Base-by-base conservation (phyloP, 78 protist species). In the Tieghemostelium lacteum region DNA sequence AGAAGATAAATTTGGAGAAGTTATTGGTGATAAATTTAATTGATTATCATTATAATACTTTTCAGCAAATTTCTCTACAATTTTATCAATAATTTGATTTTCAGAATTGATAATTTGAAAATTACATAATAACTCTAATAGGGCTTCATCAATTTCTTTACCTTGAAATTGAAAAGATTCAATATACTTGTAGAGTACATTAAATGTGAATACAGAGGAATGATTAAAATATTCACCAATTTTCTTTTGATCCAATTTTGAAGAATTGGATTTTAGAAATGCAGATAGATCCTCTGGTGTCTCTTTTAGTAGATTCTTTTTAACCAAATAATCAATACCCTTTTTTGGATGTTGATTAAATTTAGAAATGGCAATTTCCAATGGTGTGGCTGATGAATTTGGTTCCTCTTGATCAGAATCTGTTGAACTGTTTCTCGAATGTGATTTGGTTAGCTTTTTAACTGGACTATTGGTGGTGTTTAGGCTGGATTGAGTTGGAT, bases 41-140 rank as follows among this genome's bases (percentile, higher is more conserved):
- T n/a, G n/a, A n/a, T n/a, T n/a, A 57, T 80, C 88, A 39, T 39
- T 49, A 40, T 80, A 95, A 77, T 69, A 98, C 22, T 97, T 65
- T 73, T 91, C 97, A 5, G 99, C 99, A 72, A 98, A 98, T 85
- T 96, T 97, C 64, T 97, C 99, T 96, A 98, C 93, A 86, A 98
- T 92, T 8, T 98, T 94, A 73, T 98, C 98, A 45, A 98, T 97
- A 40, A 95, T 92, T 75, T 94, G 97, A 34, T 97, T 97, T 73
- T 98, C 99, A 40, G 99, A 99, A 6, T 98, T 97, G n/a, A n/a
- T n/a, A n/a, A 98, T 75, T 26, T 92, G 77, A 76, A 98, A 97
- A 2, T 71, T 50, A 26, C 75, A 40, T 45, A 97, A 76, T 74
- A 97, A 86, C 24, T 42, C 19, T 16, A 98, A 86, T 65, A 98